Evolutionary conservation across 2,329 filamentous ascomycete genomes (phyloP).

Genomic region (Colletotrichum agaves): DNA sequence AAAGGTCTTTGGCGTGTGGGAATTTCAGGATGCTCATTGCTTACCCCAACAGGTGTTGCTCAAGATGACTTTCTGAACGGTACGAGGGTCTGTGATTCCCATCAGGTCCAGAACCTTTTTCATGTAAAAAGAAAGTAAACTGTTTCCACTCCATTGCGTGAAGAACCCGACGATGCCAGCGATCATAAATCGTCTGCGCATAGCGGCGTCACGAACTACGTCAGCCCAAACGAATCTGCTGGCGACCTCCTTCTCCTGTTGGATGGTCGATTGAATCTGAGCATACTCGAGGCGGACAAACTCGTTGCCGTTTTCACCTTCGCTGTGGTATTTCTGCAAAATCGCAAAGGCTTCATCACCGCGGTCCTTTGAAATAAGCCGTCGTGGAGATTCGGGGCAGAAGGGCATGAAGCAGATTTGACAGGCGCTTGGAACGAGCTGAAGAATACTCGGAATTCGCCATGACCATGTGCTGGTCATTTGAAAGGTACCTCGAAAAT

Average conservation of each 20-base stretch:
- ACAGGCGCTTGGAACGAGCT: constrained; percentile 39
- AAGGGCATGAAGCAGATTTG: constrained; percentile 45
- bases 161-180: constrained; percentile 61
- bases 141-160: constrained; percentile 45
- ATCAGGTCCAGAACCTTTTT: constrained; percentile 51
- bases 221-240: constrained; percentile 55
- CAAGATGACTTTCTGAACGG: constrained; percentile 51
- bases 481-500: constrained; percentile 12
- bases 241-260: constrained; percentile 57
- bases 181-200: constrained; percentile 58
- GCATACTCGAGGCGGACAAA: constrained; percentile 66
- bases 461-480: constrained; percentile 32
- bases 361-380: constrained; percentile 46
- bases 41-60: constrained; percentile 50
- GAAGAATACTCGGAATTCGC: constrained; percentile 30
- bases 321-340: constrained; percentile 59
- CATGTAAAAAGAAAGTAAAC: constrained; percentile 52
- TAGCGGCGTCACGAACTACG: constrained; percentile 46
- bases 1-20: too few species aligned
- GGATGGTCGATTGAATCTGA: constrained; percentile 64
- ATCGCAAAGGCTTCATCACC: constrained; percentile 47
- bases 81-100: constrained; percentile 49
- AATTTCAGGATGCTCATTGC: neutral
- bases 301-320: constrained; percentile 58
- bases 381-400: constrained; percentile 51